Evolutionary conservation across 306 rosid genomes (phyloP), one percentile per base, ranked within the genome.

Genomic region (Cicer bijugum): DNA sequence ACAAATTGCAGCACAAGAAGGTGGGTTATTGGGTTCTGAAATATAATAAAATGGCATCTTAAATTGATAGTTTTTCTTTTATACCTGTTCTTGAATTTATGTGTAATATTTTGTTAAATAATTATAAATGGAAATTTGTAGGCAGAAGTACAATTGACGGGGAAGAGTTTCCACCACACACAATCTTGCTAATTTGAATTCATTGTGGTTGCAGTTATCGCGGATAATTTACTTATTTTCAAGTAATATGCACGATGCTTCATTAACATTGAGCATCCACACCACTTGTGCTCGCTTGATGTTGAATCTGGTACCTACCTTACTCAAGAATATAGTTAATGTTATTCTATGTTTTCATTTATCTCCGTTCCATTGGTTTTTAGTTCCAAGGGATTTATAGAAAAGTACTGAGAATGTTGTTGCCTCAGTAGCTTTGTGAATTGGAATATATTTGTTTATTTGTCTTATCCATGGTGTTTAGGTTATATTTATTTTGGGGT

Each of bases 231-330:
- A 91, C 87, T 87, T 94, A 85, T 94, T 91, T 86, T 94, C 99
- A 52, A 94, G 97, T 80, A 94, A 91, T 82, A 94, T 94, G 99
- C 99, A 94, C 45, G 99, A 94, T 10, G 99, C 99, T 44, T 94
- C 99, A 14, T 84, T 94, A 79, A 87, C 97, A 6, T 86, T 94
- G 84, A 91, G 97, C 89, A 90, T 94, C 81, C 99, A 94, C 83
- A 94, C 99, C 52, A 94, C 99, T 46, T 94, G 97, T 81, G 97
- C 99, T 67, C 97, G 97, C 80, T 76, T 94, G 90, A 91, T 94
- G 99, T 83, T 94, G 88, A 94, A 94, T 86, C 86, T 94, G 97
- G 99, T 94, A 85, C 82, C 42, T 81, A 81, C 70, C 60, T 71
- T 12, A 69, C 77, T 67, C 78, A 38, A 67, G 19, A 47, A 72